Conservation (phyloP, 768 basidiomycete species). For the Pleurotus ostreatus region DNA sequence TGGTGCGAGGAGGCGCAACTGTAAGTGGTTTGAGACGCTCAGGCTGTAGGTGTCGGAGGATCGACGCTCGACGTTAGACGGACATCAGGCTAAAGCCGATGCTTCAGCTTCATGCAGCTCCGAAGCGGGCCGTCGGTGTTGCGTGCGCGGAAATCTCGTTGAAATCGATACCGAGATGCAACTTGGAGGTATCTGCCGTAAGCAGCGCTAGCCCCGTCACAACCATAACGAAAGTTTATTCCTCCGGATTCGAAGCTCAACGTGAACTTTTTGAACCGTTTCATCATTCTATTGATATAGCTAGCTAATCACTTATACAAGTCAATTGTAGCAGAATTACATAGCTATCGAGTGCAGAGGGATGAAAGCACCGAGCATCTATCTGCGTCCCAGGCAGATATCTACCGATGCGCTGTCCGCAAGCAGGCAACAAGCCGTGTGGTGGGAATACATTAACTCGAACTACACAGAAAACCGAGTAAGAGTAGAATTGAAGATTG, state of each 20-base stretch:
- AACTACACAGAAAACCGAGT: not conserved
- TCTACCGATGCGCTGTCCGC: not conserved
- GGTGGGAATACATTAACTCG: not conserved
- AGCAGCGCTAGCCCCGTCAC: not conserved
- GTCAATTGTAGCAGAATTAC: conserved; percentile 6
- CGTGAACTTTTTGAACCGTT: too few species aligned
- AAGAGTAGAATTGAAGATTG: not conserved
- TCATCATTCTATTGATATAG: not conserved
- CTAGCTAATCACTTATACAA: conserved; percentile 3
- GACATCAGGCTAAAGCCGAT: not conserved
- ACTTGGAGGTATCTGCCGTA: not conserved
- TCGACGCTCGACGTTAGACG: not conserved
- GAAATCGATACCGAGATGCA: not conserved
- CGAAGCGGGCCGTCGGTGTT: conserved; percentile 3
- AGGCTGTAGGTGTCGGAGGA: not conserved
- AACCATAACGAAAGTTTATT: not conserved
- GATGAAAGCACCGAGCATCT: too few species aligned
- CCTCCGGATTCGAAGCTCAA: not conserved
- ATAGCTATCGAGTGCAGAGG: not conserved
- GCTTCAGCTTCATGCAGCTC: not conserved
- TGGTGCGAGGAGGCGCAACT: not conserved
- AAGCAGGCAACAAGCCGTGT: conserved; percentile 1
- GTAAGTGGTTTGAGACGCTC: not conserved
- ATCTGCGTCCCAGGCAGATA: too few species aligned
- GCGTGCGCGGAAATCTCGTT: not conserved